Percentiles rank a stretch among this genome's conserved stretches.
phyloP scores from a whole-genome alignment of 257 asterid species.

The Coffea eugenioides region DNA sequence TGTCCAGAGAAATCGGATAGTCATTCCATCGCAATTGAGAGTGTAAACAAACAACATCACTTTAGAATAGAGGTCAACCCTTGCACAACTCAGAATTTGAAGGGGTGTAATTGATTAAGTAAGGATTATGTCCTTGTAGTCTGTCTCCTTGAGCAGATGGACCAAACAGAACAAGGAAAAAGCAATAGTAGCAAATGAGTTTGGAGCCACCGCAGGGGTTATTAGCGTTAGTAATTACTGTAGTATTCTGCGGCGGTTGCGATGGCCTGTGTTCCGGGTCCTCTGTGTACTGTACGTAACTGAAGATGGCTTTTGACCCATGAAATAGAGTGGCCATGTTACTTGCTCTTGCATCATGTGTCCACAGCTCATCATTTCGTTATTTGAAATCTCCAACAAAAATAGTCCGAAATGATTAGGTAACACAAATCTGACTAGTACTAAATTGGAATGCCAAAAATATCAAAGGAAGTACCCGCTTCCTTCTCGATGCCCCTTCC shows the following conservation, averaged over 20 bases:
- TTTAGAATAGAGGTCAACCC: too few species aligned
- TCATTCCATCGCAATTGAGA: too few species aligned
- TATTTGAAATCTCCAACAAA: not conserved
- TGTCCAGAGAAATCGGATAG: too few species aligned
- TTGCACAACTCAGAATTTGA: too few species aligned
- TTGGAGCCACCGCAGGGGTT: not conserved
- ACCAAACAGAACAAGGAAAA: too few species aligned
- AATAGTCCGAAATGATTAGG: constrained; percentile 13
- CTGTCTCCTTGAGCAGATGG: too few species aligned
- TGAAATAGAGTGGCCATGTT: constrained; percentile 29
- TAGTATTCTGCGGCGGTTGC: not conserved
- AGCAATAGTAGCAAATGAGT: not conserved
- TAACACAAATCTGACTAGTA: not conserved
- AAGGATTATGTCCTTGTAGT: too few species aligned
- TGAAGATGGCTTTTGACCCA: constrained; percentile 12
- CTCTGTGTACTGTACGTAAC: not conserved
- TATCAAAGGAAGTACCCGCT: not conserved
- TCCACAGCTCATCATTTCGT: constrained; percentile 22
- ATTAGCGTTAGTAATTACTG: not conserved
- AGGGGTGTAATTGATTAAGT: too few species aligned
- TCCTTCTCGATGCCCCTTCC: too few species aligned
- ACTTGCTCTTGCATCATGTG: constrained; percentile 38
- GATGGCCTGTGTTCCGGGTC: not conserved
- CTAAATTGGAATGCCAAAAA: not conserved
- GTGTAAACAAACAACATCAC: too few species aligned